Evolutionary conservation across 139 green algal genomes (phyloP), one percentile per base, ranked within the genome.

Genomic region (Tetradesmus lagerheimii): DNA sequence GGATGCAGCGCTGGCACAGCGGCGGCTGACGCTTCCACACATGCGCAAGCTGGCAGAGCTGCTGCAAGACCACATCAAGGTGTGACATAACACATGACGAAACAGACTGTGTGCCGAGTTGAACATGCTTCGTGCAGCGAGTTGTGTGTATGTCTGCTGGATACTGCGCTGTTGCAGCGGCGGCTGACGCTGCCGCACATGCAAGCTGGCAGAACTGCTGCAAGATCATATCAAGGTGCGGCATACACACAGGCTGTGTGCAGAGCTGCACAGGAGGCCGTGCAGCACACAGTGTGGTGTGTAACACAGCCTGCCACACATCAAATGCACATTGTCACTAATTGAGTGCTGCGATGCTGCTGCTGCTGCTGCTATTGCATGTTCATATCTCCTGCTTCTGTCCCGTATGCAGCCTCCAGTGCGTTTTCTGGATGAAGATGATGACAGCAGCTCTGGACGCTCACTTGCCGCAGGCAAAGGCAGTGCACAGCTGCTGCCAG

Each of bases 1-100:
- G 89, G 96, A 97, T 76, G 93, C 94, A 9, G 95, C 88, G 79
- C 87, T 95, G 23, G 90, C 83, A 64, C 80, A 92, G 76, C 37
- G 84, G 35, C 45, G 74, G 5, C 83, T 92, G 18, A 86, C 31
- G 0, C 4, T 67, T n/a, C 23, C 15, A 38, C 88, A 91, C 67
- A 29, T 89, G 67, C 25, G 37, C 12, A 77, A 84, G 34, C 80
- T 91, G 41, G 50, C 18, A 11, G 80, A 91, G 66, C n/a, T 91
- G 31, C 37, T 90, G 35, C 23, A 14, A 2, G 74, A 79, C 15
- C 81, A 84, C 31, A 53, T 87, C 53, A 87, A 87, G n/a, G n/a
- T n/a, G n/a, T n/a, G n/a, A n/a, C n/a, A n/a, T n/a, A n/a, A n/a
- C n/a, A n/a, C n/a, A n/a, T n/a, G n/a, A n/a, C n/a, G n/a, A n/a